Evolutionary conservation across 1,284 basidiomycete genomes (phyloP).

Genomic region (Sporisorium exsertum): DNA sequence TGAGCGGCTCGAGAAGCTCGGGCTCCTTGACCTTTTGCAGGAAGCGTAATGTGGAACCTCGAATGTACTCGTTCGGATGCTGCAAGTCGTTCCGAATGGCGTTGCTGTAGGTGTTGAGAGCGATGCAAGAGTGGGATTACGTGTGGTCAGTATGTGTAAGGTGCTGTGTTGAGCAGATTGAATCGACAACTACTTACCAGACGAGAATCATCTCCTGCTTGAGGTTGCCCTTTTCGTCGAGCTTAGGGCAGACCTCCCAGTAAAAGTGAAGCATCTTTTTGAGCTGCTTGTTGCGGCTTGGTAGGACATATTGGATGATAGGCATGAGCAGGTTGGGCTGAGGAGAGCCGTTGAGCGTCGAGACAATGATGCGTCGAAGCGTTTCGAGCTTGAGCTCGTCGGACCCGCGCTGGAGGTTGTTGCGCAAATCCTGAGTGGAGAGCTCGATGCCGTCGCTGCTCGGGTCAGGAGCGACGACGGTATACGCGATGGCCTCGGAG

Average conservation of each 20-base stretch:
- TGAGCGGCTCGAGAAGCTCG: conserved; percentile 94
- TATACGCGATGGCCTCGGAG: conserved; percentile 54
- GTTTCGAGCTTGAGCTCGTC: conserved; percentile 98
- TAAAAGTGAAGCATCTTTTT: conserved; percentile 98
- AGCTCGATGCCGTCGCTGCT: conserved; percentile 57
- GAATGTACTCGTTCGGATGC: conserved; percentile 99
- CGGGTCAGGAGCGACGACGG: conserved; percentile 52
- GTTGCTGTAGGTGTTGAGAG: conserved; percentile 73
- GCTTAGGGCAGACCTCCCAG: conserved; percentile 99
- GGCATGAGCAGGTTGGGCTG: conserved; percentile 94
- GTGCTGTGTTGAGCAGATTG: neutral
- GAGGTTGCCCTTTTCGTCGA: conserved; percentile 95
- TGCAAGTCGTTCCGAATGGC: conserved; percentile 99
- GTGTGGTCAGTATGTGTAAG: neutral
- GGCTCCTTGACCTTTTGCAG: conserved; percentile 94
- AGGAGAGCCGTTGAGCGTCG: conserved; percentile 93
- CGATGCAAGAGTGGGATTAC: neutral
- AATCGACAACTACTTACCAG: conserved; percentile 71
- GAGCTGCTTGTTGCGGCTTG: conserved; percentile 93
- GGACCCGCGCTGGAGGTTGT: conserved; percentile 90
- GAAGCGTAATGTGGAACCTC: conserved; percentile 94
- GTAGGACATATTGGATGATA: conserved; percentile 97
- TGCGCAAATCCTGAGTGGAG: conserved; percentile 78
- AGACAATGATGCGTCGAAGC: conserved; percentile 92
- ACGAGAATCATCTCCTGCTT: conserved; percentile 99